Percentiles rank a stretch among this genome's conserved stretches.
These are phyloP conservation scores for Plasmodium yoelii DNA, from an alignment of 169 alveolate species.

Conservation along the genomic window DNA sequence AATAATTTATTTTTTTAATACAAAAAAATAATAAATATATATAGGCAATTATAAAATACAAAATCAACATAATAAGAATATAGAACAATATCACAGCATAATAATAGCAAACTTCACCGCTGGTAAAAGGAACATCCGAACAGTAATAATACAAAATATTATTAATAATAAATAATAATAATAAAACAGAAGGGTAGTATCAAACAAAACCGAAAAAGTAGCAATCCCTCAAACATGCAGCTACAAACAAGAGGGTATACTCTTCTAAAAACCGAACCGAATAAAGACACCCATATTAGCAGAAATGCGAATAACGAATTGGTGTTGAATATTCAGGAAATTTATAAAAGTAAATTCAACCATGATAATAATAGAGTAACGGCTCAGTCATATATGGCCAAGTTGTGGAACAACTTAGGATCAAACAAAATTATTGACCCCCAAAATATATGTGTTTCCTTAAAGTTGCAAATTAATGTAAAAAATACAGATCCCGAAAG, in stretches of 20 bases:
- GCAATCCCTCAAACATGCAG: conserved; percentile 25
- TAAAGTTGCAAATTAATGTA: conserved; percentile 33
- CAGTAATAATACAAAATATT: too few relatives aligned
- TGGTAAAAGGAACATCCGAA: too few relatives aligned
- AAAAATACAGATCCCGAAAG: conserved; percentile 15
- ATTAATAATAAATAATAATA: not conserved
- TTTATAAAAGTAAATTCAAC: conserved; percentile 16
- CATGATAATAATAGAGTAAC: not conserved
- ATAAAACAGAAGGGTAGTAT: not conserved
- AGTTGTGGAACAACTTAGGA: not conserved
- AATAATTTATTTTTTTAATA: too few relatives aligned
- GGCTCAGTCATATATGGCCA: not conserved
- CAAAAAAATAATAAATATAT: too few relatives aligned
- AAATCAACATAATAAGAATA: too few relatives aligned
- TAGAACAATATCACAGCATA: too few relatives aligned
- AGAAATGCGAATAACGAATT: conserved; percentile 15
- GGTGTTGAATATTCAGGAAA: conserved; percentile 16
- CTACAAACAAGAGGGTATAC: conserved; percentile 11
- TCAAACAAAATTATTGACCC: conserved; percentile 18
- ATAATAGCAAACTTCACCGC: too few relatives aligned
- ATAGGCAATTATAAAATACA: too few relatives aligned
- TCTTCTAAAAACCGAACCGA: conserved; percentile 4
- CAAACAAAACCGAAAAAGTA: not conserved
- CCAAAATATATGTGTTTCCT: conserved; percentile 26
- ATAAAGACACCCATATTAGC: not conserved